Percentiles rank a stretch among this genome's conserved stretches.
phyloP scores from a whole-genome alignment of 2,329 filamentous ascomycete species.

The Grosmannia clavigera region DNA sequence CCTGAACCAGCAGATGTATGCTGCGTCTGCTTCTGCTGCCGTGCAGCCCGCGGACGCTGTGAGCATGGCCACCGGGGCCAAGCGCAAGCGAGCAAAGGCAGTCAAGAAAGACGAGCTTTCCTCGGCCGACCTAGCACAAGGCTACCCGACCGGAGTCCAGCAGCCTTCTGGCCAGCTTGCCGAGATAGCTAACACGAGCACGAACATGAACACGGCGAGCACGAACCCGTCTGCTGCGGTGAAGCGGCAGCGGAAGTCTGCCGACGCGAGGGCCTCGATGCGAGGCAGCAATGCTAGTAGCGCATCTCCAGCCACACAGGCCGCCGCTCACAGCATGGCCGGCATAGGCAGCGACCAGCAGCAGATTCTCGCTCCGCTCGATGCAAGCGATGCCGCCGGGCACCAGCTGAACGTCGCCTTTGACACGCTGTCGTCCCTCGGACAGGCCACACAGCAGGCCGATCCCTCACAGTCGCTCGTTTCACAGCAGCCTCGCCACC shows the following conservation, averaged over 20 bases:
- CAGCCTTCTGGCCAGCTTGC: conserved; percentile 4
- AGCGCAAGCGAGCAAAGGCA: conserved; percentile 20
- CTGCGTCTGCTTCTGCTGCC: background rate
- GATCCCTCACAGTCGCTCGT: conserved; percentile 6
- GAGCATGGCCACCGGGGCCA: conserved; percentile 11
- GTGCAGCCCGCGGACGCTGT: background rate
- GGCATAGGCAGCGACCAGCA: background rate
- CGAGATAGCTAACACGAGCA: conserved; percentile 6
- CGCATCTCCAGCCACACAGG: conserved; percentile 3
- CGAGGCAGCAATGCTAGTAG: conserved; percentile 12
- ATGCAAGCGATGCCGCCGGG: background rate
- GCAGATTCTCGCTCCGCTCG: conserved; percentile 8
- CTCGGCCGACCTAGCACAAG: background rate
- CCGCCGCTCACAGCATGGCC: background rate
- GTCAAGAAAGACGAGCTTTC: conserved; percentile 3
- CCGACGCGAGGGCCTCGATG: conserved; percentile 14
- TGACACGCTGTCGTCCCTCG: conserved; percentile 9
- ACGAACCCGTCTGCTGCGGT: conserved; percentile 17
- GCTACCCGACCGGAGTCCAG: background rate
- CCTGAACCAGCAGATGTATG: background rate
- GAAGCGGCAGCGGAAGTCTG: conserved; percentile 26
- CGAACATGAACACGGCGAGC: background rate
- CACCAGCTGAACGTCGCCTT: conserved; percentile 7
- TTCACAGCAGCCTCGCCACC: conserved; percentile 5
- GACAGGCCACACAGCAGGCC: conserved; percentile 11